Evolutionary conservation across 768 basidiomycete species (phyloP), one percentile per base, ranked within the genome.

Genomic region (Gloeostereum incarnatum): DNA sequence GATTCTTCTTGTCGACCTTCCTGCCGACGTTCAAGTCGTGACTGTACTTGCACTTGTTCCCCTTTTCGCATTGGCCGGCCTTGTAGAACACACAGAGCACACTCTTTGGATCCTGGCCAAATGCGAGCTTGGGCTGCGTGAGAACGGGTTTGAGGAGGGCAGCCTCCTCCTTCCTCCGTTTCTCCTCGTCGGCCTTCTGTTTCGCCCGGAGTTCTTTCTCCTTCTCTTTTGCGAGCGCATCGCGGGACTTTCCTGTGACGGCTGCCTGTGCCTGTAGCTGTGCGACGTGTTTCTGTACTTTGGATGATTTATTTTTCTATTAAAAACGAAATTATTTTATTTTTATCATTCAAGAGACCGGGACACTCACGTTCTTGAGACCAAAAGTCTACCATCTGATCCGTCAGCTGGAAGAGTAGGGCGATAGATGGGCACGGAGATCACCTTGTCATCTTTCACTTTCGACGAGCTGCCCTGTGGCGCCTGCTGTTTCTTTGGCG

Each of bases 41-140:
- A 46, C 91, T 93, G 63, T 96, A 98, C 69, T 94, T 97, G 66
- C 96, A 98, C 65, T 89, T 90, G 57, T 49, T 77, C 18, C 90
- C 94, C 68, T 97, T 98, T 18, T 94, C 91, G 54, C 94, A 99
- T 35, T 62, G 71, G 3, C 94, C 93, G 9, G 86, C 82, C 62
- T 97, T 97, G 71, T 70, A 92, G 67, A 81, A 97, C 19, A 72
- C 81, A 56, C 96, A 98, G 23, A 98, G 67, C 23, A 98, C 66
- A 10, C 88, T 91, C 71, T 96, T 97, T 19, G 93, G 94, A 60
- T 98, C 93, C 32, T 92, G 90, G 17, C 94, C 94, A 42, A 94
- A 90, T 0, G 94, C 89, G 30, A 98, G 65, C 37, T 20, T 34
- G 26, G 33, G 11, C 33, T 34, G 8, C 8, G 19, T 10, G 16